Base-by-base conservation (phyloP, 2,329 filamentous ascomycete species). In the Arthrobotrys sphaeroides region DNA sequence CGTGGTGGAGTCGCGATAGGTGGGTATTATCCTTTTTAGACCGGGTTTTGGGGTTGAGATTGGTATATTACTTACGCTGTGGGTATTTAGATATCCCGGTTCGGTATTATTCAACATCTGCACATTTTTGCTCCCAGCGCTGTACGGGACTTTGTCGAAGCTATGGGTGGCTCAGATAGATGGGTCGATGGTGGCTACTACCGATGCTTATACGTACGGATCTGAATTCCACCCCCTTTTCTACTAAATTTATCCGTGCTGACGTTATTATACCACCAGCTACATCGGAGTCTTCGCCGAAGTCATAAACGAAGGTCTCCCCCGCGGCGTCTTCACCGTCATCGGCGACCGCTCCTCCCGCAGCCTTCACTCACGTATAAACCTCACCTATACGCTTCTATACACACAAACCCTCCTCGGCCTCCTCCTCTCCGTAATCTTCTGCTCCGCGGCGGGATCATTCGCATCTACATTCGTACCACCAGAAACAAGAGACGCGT, bases 101-200 rank as follows among this genome's bases (percentile, higher is more conserved):
- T 86, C 88, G 0, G 82, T 91, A 0, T 64, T 86, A 12, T 90
- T 91, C 83, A 92, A 92, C 78, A 67, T 88, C 7, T 84, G 81
- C 51, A 84, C 89, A 0, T 91, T 91, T 80, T 80, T 88, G 1
- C 85, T 92, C 0, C 90, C 89, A 0, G 90, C 90, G 0, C 83
- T 92, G 0, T 91, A 92, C 79, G 82, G 82, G 33, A 92, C 90
- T 0, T 84, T 92, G 0, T 87, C 86, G 55, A 92, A 92, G 79
- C 84, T 91, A 16, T 92, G 89, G 90, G 86, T 92, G 1, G 89
- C 90, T 1, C 86, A 87, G 65, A 90, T 92, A 66, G 88, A 91
- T 80, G 82, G 87, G 0, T 86, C 84, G 0, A 83, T 87, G 76
- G 87, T 91, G 0, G 88, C 86, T 16, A 90, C 88, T 0, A 90